These are phyloP conservation scores for Zarea fungicola DNA, from an alignment of 2,329 filamentous ascomycete genomes.

Conservation along the genomic window DNA sequence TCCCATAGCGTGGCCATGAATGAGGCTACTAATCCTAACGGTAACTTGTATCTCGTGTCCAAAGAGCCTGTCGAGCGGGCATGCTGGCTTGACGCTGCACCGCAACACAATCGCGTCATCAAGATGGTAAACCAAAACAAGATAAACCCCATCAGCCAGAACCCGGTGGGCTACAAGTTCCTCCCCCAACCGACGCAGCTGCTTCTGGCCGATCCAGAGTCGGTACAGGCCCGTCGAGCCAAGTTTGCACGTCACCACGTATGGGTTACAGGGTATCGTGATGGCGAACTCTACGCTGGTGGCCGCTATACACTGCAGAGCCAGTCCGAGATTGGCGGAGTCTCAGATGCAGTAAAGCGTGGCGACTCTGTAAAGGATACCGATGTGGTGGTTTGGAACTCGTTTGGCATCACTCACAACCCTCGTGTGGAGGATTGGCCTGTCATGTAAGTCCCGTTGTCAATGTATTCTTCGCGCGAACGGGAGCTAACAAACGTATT, in stretches of 20 bases:
- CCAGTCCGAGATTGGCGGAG: constrained; percentile 23
- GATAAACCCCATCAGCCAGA: constrained; percentile 39
- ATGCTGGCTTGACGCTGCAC: constrained; percentile 44
- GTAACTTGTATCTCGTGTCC: constrained; percentile 38
- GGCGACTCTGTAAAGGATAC: constrained; percentile 45
- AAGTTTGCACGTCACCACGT: constrained; percentile 39
- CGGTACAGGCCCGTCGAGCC: constrained; percentile 34
- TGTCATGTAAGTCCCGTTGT: constrained; percentile 47
- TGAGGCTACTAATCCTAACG: constrained; percentile 41
- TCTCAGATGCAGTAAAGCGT: constrained; percentile 32
- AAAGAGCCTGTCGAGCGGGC: constrained; percentile 40
- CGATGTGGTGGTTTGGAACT: constrained; percentile 54
- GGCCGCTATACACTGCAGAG: constrained; percentile 44
- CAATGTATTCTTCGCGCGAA: not conserved
- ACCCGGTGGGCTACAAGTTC: constrained; percentile 45
- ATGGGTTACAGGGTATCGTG: constrained; percentile 41
- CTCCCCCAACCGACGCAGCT: constrained; percentile 34
- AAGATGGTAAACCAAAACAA: constrained; percentile 43
- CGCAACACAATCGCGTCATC: constrained; percentile 43
- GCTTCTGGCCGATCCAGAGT: constrained; percentile 35
- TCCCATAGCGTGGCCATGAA: constrained; percentile 39
- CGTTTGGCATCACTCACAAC: constrained; percentile 58
- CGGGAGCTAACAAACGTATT: too few relatives aligned
- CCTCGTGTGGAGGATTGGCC: constrained; percentile 64
- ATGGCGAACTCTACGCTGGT: constrained; percentile 40